These are phyloP conservation scores for Fagopyrum tataricum DNA, from an alignment of 148 eudicot genomes.

Conservation along the genomic window DNA sequence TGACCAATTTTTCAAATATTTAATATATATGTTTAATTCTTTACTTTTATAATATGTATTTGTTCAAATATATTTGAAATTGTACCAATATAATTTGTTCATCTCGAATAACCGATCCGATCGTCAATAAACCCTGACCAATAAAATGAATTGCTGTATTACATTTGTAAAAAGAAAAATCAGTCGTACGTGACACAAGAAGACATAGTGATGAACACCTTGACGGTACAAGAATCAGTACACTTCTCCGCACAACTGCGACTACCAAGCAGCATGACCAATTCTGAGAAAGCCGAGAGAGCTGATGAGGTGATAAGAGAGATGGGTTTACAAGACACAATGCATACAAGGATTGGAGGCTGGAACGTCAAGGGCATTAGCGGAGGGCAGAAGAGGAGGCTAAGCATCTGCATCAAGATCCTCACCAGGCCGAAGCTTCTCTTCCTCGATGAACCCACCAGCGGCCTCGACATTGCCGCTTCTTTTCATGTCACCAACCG, in stretches of 20 bases:
- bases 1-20: no score
- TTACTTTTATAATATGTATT: no score
- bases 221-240: conserved; percentile 42
- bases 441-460: conserved; percentile 80
- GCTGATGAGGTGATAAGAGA: conserved; percentile 39
- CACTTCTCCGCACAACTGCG: conserved; percentile 48
- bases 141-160: no score
- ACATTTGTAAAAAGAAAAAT: no score
- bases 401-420: conserved; percentile 72
- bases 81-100: no score
- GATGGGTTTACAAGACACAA: conserved; percentile 43
- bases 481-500: conserved; percentile 37
- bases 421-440: conserved; percentile 56
- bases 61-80: no score
- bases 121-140: no score
- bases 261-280: conserved; percentile 39
- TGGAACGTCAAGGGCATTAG: conserved; percentile 61
- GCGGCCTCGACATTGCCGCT: conserved; percentile 67
- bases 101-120: no score
- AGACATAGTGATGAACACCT: conserved; percentile 34
- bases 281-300: conserved; percentile 28
- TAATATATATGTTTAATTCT: no score
- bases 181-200: conserved; percentile 59
- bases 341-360: conserved; percentile 65
- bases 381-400: conserved; percentile 81